Conservation (phyloP, 1,284 basidiomycete species). For the Leccinum subatratum region DNA sequence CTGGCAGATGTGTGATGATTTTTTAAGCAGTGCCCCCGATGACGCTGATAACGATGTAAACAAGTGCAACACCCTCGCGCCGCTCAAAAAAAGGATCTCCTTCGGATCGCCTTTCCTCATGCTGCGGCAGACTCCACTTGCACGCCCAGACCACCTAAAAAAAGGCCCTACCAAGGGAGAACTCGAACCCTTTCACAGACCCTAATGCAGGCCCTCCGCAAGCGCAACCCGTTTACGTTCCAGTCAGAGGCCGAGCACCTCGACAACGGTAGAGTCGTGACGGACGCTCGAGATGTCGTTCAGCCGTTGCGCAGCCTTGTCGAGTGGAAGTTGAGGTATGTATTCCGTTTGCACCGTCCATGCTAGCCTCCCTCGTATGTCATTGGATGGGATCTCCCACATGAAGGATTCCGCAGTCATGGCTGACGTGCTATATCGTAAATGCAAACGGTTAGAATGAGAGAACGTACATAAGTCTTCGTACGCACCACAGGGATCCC, state of each 20-base stretch:
- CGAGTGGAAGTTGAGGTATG: no score
- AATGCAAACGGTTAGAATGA: no score
- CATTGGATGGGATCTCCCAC: no score
- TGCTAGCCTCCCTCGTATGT: no score
- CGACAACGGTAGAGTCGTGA: slow-evolving; percentile 30
- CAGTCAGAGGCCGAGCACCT: slow-evolving; percentile 29
- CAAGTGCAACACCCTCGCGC: slow-evolving; percentile 21
- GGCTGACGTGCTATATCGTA: no score
- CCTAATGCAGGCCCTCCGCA: slow-evolving; percentile 36
- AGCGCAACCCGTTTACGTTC: slow-evolving; percentile 42
- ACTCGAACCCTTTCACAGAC: not conserved
- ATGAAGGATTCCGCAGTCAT: no score
- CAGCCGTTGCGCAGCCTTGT: no score
- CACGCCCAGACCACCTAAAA: slow-evolving; percentile 17
- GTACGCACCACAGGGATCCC: no score
- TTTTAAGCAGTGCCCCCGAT: not conserved
- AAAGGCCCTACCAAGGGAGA: slow-evolving; percentile 6
- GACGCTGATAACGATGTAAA: slow-evolving; percentile 17
- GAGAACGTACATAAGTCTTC: no score
- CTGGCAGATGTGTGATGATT: not conserved
- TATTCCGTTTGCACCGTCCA: no score
- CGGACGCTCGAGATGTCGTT: no score
- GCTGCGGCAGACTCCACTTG: not conserved
- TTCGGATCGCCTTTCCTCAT: not conserved
- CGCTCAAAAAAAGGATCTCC: not conserved